These are phyloP conservation scores for Trichoderma sp. DNA, from an alignment of 2,329 filamentous ascomycete species.

Conservation along the genomic window DNA sequence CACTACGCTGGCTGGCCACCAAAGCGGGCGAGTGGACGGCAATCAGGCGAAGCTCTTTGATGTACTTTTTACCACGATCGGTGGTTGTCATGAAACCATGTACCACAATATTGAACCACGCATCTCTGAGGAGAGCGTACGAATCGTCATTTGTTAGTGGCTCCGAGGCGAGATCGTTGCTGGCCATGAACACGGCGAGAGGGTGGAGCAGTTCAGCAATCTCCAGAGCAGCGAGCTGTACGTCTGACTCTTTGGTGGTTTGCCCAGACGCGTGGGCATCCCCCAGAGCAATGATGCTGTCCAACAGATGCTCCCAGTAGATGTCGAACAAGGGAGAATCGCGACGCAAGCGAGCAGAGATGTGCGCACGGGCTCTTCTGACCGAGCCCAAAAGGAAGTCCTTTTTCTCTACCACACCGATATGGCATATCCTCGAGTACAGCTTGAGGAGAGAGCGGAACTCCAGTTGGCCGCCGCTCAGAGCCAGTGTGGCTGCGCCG, in stretches of 20 bases:
- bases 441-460: conserved; percentile 85
- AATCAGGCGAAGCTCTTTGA: conserved; percentile 77
- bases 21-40: conserved; percentile 85
- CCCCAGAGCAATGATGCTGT: conserved; percentile 86
- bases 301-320: conserved; percentile 81
- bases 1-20: conserved; percentile 83
- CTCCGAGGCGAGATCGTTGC: conserved; percentile 56
- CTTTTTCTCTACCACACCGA: conserved; percentile 71
- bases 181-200: conserved; percentile 79
- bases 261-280: conserved; percentile 76
- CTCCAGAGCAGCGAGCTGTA: conserved; percentile 80
- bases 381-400: conserved; percentile 71
- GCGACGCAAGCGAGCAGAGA: conserved; percentile 68
- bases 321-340: conserved; percentile 77
- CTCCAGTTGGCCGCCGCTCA: conserved; percentile 76
- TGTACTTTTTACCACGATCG: conserved; percentile 69
- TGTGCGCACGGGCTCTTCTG: conserved; percentile 74
- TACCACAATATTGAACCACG: conserved; percentile 97
- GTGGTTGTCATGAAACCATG: conserved; percentile 84
- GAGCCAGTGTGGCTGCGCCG: conserved; percentile 75
- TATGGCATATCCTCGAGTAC: conserved; percentile 72
- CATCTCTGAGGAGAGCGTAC: conserved; percentile 76
- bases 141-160: conserved; percentile 65
- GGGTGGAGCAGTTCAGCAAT: conserved; percentile 87
- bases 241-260: conserved; percentile 73